These are phyloP conservation scores for Suillus subluteus DNA, from an alignment of 768 basidiomycete species.

Conservation along the genomic window DNA sequence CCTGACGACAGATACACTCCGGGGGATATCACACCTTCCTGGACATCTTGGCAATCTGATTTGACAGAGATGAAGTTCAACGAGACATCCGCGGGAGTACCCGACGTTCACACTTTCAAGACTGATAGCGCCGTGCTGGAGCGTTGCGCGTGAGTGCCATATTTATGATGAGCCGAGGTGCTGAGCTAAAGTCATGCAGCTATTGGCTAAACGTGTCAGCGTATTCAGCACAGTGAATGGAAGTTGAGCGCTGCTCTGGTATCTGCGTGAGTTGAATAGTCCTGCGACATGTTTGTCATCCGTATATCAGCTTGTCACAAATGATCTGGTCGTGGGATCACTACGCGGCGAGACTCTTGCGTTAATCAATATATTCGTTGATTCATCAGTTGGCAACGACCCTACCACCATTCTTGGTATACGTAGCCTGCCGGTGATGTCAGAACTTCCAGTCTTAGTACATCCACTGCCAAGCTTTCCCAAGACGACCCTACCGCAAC, in stretches of 20 bases:
- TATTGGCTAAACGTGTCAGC: background rate
- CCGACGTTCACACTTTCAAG: constrained; percentile 33
- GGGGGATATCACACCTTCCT: background rate
- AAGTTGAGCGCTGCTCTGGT: background rate
- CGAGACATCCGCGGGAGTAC: constrained; percentile 23
- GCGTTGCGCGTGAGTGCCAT: constrained; percentile 2
- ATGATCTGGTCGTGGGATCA: background rate
- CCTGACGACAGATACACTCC: background rate
- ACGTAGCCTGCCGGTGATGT: background rate
- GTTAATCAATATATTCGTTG: background rate
- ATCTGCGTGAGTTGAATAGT: background rate
- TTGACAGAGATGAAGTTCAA: constrained; percentile 53
- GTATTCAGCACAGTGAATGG: background rate
- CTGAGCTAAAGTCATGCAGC: background rate
- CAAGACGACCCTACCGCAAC: background rate
- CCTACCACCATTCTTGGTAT: background rate
- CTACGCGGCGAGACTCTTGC: no score
- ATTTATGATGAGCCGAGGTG: background rate
- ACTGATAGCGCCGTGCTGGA: constrained; percentile 36
- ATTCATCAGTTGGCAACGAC: background rate
- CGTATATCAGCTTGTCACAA: background rate
- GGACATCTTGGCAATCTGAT: constrained; percentile 19
- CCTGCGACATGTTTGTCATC: background rate
- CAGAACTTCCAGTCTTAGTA: background rate
- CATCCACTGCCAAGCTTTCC: background rate